Evolutionary conservation across 1,284 basidiomycete species (phyloP), one percentile per base, ranked within the genome.

Genomic region (Ceratobasidium theobromae): DNA sequence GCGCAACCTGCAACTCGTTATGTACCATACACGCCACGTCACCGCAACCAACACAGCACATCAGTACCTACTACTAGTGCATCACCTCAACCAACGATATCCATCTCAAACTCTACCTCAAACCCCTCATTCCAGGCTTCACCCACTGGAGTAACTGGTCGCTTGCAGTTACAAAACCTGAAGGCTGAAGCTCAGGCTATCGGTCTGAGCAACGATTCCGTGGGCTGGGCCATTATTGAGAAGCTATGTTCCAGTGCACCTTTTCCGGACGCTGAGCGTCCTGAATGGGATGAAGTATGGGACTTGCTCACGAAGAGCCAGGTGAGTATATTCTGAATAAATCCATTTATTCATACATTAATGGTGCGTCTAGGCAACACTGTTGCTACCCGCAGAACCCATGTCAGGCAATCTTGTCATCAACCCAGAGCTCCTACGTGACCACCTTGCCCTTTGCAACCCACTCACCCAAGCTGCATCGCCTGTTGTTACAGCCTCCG

Each of bases 181-280:
- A 93, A 91, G 76, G 86, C 90, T 1, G 86, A 87, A 1, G 88
- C 86, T 1, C 92, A 95, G 75, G 79, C 79, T 67, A 81, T 91
- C 18, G 91, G 91, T 0, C 76, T 93, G 49, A 87, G 86, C 66
- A 81, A 82, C 25, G 82, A 80, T 21, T 88, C 84, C 66, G 77
- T 91, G 48, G 93, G 93, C 1, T 93, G 91, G 91, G 84, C 84
- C 18, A 91, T 95, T 53, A 78, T 95, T 51, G 92, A 95, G 76
- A 85, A 84, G 69, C 79, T 95, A 23, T 83, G 88, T 3, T 64
- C 58, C 11, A 64, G 48, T 23, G 35, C 40, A 11, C 58, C 48
- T 16, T 80, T 80, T 21, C 87, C 89, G 69, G 83, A 81, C 1
- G 86, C 88, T 68, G 77, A 79, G 53, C 77, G 76, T 14, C 73